Conservation (phyloP, 2,329 filamentous ascomycete species). For the Sporothrix mexicana region DNA sequence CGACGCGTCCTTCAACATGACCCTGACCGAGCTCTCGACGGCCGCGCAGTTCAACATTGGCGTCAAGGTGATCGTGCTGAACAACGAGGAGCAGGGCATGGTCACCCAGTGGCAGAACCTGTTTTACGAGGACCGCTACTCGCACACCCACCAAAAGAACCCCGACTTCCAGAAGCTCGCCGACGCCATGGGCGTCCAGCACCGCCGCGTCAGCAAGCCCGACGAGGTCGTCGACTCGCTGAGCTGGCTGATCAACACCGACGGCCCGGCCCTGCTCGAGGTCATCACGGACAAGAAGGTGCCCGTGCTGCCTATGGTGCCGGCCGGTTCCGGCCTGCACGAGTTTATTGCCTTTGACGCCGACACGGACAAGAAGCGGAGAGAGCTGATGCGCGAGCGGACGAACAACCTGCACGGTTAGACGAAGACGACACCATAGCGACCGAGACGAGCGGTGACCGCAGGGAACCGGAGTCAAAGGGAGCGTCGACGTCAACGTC, state of each 20-base stretch:
- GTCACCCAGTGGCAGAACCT: constrained; percentile 98
- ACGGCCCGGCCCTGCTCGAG: constrained; percentile 92
- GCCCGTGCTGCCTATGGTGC: constrained; percentile 97
- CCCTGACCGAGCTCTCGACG: constrained; percentile 90
- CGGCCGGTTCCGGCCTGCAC: constrained; percentile 82
- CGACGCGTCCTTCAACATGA: constrained; percentile 99
- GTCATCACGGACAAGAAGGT: constrained; percentile 91
- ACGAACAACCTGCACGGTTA: constrained; percentile 31
- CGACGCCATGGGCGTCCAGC: constrained; percentile 87
- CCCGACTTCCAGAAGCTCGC: constrained; percentile 95
- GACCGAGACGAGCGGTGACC: neutral
- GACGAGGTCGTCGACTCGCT: constrained; percentile 78
- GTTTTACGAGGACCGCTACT: constrained; percentile 92
- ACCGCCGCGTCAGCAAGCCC: constrained; percentile 72
- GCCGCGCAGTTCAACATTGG: constrained; percentile 96
- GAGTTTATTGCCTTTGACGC: constrained; percentile 91
- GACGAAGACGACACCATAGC: neutral
- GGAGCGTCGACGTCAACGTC: too few relatives aligned
- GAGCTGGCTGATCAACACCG: constrained; percentile 85
- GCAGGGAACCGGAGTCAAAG: too few relatives aligned
- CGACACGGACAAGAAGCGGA: constrained; percentile 32
- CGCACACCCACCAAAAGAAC: constrained; percentile 92
- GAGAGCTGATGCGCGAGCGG: constrained; percentile 32
- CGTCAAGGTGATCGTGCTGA: constrained; percentile 91
- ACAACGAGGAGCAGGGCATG: constrained; percentile 99